phyloP scores from a whole-genome alignment of 192 early-diverging fungal genomes.

The Umbelopsis vinacea region DNA sequence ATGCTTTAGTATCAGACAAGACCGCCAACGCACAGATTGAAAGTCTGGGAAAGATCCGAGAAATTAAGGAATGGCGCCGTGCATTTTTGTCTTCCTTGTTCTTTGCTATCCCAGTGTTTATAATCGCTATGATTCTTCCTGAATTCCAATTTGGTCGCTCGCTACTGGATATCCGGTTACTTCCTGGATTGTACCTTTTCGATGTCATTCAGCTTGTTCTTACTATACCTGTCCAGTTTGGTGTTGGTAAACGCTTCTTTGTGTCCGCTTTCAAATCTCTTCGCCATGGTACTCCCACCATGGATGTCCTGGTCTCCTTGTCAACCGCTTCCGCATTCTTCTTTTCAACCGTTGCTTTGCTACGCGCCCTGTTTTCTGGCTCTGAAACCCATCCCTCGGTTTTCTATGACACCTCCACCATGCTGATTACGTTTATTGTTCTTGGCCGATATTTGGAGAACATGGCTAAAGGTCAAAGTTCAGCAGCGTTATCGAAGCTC shows the following conservation, averaged over 20 bases:
- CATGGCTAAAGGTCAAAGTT: slow-evolving; percentile 92
- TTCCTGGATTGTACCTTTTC: slow-evolving; percentile 66
- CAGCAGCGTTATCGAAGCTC: slow-evolving; percentile 84
- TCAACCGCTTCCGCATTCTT: slow-evolving; percentile 86
- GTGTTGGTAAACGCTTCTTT: slow-evolving; percentile 83
- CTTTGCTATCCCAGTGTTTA: slow-evolving; percentile 83
- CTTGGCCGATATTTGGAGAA: slow-evolving; percentile 95
- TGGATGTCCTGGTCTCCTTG: slow-evolving; percentile 92
- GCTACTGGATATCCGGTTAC: slow-evolving; percentile 43
- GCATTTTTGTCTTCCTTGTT: slow-evolving; percentile 67
- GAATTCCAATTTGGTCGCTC: slow-evolving; percentile 40
- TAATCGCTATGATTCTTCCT: slow-evolving; percentile 80
- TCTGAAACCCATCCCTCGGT: slow-evolving; percentile 68
- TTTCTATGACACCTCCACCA: slow-evolving; percentile 93
- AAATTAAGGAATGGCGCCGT: slow-evolving; percentile 80
- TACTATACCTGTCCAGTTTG: slow-evolving; percentile 94
- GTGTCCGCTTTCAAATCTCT: slow-evolving; percentile 77
- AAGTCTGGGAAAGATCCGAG: slow-evolving; percentile 81
- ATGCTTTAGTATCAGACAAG: slow-evolving; percentile 24
- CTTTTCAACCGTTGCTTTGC: slow-evolving; percentile 81
- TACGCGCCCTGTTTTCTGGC: slow-evolving; percentile 59
- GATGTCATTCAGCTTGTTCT: slow-evolving; percentile 71
- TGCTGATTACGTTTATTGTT: slow-evolving; percentile 92
- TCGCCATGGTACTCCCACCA: slow-evolving; percentile 82
- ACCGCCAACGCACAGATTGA: slow-evolving; percentile 80